Evolutionary conservation across 108 stramenopile species (phyloP).

Genomic region (Phaeodactylum tricornutum): DNA sequence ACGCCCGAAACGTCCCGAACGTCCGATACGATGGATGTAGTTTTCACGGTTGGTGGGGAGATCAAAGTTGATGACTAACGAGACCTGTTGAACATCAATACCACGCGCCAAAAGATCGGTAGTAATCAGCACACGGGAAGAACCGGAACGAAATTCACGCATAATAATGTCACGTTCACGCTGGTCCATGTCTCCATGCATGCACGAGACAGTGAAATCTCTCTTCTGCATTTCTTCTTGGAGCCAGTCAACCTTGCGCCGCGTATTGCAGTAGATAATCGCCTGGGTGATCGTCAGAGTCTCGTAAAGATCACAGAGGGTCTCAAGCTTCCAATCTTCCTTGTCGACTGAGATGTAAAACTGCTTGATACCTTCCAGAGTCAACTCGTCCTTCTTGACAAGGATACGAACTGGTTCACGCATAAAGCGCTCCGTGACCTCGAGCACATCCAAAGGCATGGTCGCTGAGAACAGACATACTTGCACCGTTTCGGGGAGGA

Average conservation of each 20-base stretch:
- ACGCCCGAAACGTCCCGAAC: slow-evolving; percentile 98
- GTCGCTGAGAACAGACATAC: slow-evolving; percentile 99
- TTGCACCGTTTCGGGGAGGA: slow-evolving; percentile 97
- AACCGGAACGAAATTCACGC: slow-evolving; percentile 99
- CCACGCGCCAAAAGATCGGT: slow-evolving; percentile 94
- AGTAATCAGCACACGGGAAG: slow-evolving; percentile 99
- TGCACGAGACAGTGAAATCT: slow-evolving; percentile 99
- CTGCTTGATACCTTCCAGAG: slow-evolving; percentile 99
- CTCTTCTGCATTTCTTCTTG: slow-evolving; percentile 93
- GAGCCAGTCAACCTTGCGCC: slow-evolving; percentile 99
- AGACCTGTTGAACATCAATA: slow-evolving; percentile 99
- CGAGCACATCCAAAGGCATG: slow-evolving; percentile 99
- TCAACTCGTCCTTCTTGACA: slow-evolving; percentile 99
- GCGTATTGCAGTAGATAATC: slow-evolving; percentile 99
- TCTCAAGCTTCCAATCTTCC: slow-evolving; percentile 99
- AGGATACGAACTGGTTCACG: slow-evolving; percentile 98
- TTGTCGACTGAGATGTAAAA: slow-evolving; percentile 98
- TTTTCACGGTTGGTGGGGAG: slow-evolving; percentile 99
- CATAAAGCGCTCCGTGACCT: slow-evolving; percentile 99
- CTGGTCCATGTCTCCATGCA: slow-evolving; percentile 99
- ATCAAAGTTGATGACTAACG: slow-evolving; percentile 99
- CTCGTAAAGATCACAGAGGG: slow-evolving; percentile 99
- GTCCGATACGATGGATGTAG: slow-evolving; percentile 99
- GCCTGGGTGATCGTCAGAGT: slow-evolving; percentile 99
- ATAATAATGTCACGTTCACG: slow-evolving; percentile 99